Conservation (phyloP, 495 filamentous ascomycete genomes). For the Chaetomium tenue region DNA sequence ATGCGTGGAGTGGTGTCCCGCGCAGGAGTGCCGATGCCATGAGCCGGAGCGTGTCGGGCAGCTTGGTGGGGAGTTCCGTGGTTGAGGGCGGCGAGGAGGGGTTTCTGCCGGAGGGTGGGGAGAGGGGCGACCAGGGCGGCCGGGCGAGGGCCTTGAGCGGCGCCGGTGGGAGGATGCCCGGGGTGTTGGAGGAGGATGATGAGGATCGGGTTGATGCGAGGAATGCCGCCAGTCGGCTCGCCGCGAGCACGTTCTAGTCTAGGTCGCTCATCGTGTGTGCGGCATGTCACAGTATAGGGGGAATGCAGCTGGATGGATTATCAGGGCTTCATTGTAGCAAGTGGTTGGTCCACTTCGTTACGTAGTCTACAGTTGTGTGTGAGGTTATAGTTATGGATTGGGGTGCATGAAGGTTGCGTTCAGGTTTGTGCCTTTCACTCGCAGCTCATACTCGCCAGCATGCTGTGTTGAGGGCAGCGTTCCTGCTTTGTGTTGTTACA, state of each 20-base stretch:
- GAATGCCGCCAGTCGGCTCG: constrained; percentile 91
- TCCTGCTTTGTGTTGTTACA: background rate
- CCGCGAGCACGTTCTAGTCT: constrained; percentile 80
- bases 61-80: constrained; percentile 51
- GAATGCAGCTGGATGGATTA: background rate
- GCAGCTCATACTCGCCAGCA: no score
- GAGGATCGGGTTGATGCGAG: constrained; percentile 91
- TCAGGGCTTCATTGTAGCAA: background rate
- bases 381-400: background rate
- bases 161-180: constrained; percentile 55
- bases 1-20: constrained; percentile 94
- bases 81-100: constrained; percentile 48
- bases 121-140: constrained; percentile 30
- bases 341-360: background rate
- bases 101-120: constrained; percentile 30
- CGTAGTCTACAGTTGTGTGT: background rate
- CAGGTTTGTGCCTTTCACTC: background rate
- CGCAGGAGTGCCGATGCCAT: constrained; percentile 72
- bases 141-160: constrained; percentile 57
- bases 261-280: background rate
- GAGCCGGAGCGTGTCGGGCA: constrained; percentile 72
- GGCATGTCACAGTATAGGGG: background rate
- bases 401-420: constrained; percentile 1
- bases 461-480: background rate
- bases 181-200: constrained; percentile 80